Conservation (phyloP, 352 stramenopile species). For the Pythium periplocum region DNA sequence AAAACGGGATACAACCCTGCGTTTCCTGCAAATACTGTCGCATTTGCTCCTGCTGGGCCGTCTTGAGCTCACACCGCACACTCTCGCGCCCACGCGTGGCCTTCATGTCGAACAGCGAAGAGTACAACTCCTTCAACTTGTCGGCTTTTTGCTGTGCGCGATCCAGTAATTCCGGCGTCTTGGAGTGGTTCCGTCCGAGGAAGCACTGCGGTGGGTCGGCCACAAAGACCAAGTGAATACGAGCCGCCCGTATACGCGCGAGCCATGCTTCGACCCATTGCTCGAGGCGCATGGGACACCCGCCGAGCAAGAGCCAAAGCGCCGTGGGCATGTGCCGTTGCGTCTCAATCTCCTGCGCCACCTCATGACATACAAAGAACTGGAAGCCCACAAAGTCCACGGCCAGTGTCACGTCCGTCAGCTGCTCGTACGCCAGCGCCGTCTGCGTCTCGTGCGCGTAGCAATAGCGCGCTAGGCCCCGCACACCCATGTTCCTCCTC, state of each 20-base stretch:
- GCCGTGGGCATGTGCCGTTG: constrained; percentile 20
- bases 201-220: constrained; percentile 75
- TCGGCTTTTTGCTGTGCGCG: constrained; percentile 48
- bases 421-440: constrained; percentile 26
- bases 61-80: constrained; percentile 6
- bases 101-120: constrained; percentile 23
- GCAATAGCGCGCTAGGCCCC: constrained; percentile 54
- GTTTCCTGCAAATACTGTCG: constrained; percentile 41
- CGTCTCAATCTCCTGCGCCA: constrained; percentile 34
- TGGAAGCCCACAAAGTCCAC: constrained; percentile 82
- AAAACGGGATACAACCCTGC: constrained; percentile 74
- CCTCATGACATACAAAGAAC: constrained; percentile 57
- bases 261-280: constrained; percentile 41
- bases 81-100: neutral
- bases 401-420: constrained; percentile 65
- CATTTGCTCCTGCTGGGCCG: constrained; percentile 12
- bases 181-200: constrained; percentile 57
- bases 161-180: constrained; percentile 49
- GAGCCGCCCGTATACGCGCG: constrained; percentile 22
- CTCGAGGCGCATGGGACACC: constrained; percentile 26
- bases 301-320: constrained; percentile 63
- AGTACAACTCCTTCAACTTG: constrained; percentile 33
- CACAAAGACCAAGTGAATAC: constrained; percentile 61
- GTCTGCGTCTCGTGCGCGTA: constrained; percentile 37
- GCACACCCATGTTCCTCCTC: constrained; percentile 42